Percentiles rank a stretch among this genome's conserved stretches.
Conservation (phyloP, 1,284 basidiomycete species). For the Quambalaria eucalypti region DNA sequence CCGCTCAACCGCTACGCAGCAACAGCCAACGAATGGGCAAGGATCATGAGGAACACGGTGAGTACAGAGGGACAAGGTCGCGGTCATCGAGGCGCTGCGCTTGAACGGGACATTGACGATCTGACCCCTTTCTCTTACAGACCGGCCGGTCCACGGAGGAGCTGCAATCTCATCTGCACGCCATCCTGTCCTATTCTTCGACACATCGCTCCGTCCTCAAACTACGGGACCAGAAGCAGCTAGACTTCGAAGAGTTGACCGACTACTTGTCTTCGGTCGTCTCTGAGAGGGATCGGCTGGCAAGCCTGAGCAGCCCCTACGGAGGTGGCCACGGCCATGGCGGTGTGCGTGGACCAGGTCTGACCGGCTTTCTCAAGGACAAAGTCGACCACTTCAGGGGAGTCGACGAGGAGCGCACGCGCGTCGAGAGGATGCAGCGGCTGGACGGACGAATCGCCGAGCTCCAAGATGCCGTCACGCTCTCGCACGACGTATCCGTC, state of each 20-base stretch:
- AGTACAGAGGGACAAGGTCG: constrained; percentile 7
- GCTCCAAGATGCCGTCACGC: constrained; percentile 91
- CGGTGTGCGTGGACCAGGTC: constrained; percentile 60
- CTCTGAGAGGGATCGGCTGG: constrained; percentile 76
- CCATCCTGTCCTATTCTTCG: constrained; percentile 75
- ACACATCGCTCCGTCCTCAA: constrained; percentile 84
- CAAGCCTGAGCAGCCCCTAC: constrained; percentile 28
- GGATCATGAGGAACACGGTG: constrained; percentile 29
- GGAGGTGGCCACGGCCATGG: constrained; percentile 35
- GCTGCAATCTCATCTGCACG: constrained; percentile 78
- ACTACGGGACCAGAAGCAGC: constrained; percentile 92
- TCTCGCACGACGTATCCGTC: constrained; percentile 86
- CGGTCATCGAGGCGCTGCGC: no score
- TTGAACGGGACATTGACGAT: neutral
- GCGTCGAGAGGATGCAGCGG: constrained; percentile 85
- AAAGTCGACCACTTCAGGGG: constrained; percentile 82
- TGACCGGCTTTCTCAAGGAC: constrained; percentile 76
- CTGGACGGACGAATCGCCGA: constrained; percentile 88
- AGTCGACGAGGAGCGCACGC: constrained; percentile 81
- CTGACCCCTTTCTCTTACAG: constrained; percentile 5
- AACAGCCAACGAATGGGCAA: constrained; percentile 68
- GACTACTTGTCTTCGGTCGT: constrained; percentile 87
- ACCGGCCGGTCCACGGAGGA: constrained; percentile 51
- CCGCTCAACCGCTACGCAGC: constrained; percentile 91
- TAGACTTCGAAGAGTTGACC: constrained; percentile 95